These are phyloP conservation scores for Lentinula detonsa DNA, from an alignment of 768 basidiomycete genomes.

Conservation along the genomic window DNA sequence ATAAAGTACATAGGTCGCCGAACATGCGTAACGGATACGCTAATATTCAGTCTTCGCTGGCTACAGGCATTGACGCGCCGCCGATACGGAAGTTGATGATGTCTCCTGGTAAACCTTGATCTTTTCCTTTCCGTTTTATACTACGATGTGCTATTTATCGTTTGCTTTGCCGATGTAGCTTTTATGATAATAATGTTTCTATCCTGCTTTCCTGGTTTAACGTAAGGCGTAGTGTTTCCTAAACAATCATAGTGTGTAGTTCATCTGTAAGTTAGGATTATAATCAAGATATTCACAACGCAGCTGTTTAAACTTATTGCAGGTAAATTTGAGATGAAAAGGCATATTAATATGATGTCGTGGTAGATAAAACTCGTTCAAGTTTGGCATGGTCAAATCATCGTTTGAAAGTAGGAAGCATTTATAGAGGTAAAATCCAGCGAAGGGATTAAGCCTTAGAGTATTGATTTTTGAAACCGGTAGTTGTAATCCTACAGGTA, in stretches of 20 bases:
- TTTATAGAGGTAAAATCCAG: too few species aligned
- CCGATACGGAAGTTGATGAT: constrained; percentile 6
- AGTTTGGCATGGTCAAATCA: too few species aligned
- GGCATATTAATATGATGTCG: too few species aligned
- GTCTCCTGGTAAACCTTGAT: constrained; percentile 5
- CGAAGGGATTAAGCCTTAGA: too few species aligned
- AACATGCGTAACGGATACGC: not conserved
- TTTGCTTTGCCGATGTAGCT: not conserved
- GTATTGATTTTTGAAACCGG: too few species aligned
- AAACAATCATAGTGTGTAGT: not conserved
- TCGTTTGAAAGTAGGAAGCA: too few species aligned
- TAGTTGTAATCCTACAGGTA: too few species aligned
- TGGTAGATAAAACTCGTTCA: too few species aligned
- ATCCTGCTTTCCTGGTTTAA: not conserved
- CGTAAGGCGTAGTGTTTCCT: not conserved
- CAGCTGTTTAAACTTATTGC: too few species aligned
- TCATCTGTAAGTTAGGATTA: not conserved
- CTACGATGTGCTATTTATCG: not conserved
- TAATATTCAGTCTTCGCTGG: not conserved
- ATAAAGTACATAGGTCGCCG: not conserved
- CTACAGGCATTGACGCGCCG: constrained; percentile 1
- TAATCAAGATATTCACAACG: not conserved
- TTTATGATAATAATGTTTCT: not conserved
- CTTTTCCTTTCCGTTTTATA: not conserved
- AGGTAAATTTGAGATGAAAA: too few species aligned